Conservation (phyloP, 495 filamentous ascomycete species). For the Hypoxylon rickii region DNA sequence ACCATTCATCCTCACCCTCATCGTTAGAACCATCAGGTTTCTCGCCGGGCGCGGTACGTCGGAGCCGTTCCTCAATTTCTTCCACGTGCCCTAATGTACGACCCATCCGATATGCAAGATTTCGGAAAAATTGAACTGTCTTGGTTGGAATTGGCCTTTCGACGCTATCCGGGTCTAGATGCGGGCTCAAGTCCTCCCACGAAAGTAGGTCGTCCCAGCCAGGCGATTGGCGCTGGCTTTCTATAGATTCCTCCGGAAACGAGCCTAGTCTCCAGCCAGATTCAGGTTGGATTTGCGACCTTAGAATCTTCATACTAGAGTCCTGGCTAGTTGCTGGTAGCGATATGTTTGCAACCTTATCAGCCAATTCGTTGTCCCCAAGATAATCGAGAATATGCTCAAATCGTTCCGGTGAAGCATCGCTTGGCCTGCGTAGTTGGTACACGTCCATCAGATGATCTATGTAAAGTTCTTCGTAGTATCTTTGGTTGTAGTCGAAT, state of each 20-base stretch:
- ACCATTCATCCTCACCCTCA: background rate
- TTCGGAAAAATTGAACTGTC: constrained; percentile 38
- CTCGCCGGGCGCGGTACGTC: constrained; percentile 1
- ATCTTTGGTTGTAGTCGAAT: background rate
- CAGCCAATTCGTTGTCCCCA: background rate
- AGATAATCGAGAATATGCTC: constrained; percentile 15
- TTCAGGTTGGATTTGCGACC: constrained; percentile 1
- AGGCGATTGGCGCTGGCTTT: constrained; percentile 7
- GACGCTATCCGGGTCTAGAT: background rate
- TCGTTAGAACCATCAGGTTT: background rate
- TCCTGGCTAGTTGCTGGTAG: background rate
- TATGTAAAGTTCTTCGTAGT: constrained; percentile 8
- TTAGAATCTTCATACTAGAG: background rate
- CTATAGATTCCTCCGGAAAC: background rate
- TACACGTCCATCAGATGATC: constrained; percentile 18
- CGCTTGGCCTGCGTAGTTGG: background rate
- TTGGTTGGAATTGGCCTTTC: constrained; percentile 7
- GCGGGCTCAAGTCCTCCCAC: constrained; percentile 4
- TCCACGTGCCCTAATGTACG: constrained; percentile 30
- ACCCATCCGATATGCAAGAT: constrained; percentile 37
- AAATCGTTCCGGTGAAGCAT: background rate
- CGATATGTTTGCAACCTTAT: background rate
- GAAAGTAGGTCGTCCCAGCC: constrained; percentile 15
- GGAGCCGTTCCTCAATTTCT: constrained; percentile 26
- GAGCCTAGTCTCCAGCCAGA: background rate